Evolutionary conservation across 2,329 filamentous ascomycete species (phyloP).

Genomic region (Paecilomyces variotii): DNA sequence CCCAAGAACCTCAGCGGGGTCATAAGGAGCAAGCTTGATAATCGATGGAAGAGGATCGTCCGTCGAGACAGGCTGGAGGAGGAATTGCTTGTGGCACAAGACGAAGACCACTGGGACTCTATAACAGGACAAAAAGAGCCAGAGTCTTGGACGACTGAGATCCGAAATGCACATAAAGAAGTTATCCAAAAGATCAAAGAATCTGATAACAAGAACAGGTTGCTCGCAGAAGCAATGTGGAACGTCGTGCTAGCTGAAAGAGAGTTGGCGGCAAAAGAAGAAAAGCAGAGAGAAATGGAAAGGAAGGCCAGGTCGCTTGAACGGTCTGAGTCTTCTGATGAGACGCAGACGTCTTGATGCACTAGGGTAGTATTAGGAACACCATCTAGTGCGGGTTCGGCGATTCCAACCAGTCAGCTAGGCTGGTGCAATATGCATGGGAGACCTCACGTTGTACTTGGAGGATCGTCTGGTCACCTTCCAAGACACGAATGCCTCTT

Average conservation of each 20-base stretch:
- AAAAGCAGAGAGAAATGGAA: slow-evolving; percentile 7
- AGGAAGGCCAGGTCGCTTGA: not conserved
- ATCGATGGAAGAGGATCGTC: slow-evolving; percentile 26
- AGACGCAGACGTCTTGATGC: not conserved
- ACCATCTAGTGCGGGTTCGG: not conserved
- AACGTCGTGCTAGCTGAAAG: slow-evolving; percentile 32
- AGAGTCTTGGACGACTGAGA: slow-evolving; percentile 16
- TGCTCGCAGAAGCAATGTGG: slow-evolving; percentile 30
- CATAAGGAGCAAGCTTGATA: slow-evolving; percentile 27
- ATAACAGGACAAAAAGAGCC: slow-evolving; percentile 17
- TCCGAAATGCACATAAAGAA: slow-evolving; percentile 13
- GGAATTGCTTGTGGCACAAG: slow-evolving; percentile 25
- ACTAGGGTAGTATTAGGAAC: too few species aligned
- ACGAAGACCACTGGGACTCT: slow-evolving; percentile 36
- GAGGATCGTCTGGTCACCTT: not conserved
- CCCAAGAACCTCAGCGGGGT: slow-evolving; percentile 31
- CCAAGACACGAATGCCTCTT: not conserved
- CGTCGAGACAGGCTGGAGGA: slow-evolving; percentile 22
- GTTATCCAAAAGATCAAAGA: slow-evolving; percentile 16
- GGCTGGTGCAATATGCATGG: too few species aligned
- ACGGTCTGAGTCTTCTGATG: not conserved
- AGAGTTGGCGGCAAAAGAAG: slow-evolving; percentile 20
- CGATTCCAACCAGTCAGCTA: not conserved
- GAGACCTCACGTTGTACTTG: not conserved
- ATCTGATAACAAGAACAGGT: slow-evolving; percentile 19